phyloP scores from a whole-genome alignment of 176 grass and related monocot genomes.

The Thinopyrum elongatum region DNA sequence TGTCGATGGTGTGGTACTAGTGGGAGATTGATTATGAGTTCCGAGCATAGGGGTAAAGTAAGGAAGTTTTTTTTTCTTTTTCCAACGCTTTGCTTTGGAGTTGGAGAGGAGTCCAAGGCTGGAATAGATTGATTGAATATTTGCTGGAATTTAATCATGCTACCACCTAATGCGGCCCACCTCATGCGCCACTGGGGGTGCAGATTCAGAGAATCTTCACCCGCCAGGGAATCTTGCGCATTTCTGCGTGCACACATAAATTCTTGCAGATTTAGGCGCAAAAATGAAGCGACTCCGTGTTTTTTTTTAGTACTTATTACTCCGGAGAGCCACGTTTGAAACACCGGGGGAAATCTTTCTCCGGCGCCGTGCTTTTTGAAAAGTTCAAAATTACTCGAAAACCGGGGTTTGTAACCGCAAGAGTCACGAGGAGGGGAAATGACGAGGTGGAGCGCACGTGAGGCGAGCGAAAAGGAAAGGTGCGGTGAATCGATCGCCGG shows the following conservation, averaged over 20 bases:
- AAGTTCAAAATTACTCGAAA: not conserved
- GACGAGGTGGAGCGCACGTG: slow-evolving; percentile 1
- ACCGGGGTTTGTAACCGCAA: not conserved
- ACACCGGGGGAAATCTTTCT: not conserved
- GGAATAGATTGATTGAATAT: not conserved
- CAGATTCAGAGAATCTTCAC: slow-evolving; percentile 28
- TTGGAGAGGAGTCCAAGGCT: not conserved
- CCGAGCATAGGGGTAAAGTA: slow-evolving; percentile 11
- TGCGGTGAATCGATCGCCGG: not conserved
- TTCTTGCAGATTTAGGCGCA: too few species aligned
- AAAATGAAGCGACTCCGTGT: too few species aligned
- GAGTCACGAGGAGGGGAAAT: not conserved
- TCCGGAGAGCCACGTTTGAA: not conserved
- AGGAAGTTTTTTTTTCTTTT: too few species aligned
- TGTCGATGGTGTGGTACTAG: not conserved
- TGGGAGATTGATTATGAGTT: slow-evolving; percentile 30
- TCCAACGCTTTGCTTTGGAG: not conserved
- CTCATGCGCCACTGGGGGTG: not conserved
- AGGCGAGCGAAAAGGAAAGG: not conserved
- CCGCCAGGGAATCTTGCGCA: too few species aligned
- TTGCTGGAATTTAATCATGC: not conserved
- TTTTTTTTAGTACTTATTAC: too few species aligned
- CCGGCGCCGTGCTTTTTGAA: too few species aligned
- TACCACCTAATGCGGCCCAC: not conserved
- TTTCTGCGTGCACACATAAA: too few species aligned